These are phyloP conservation scores for Pyricularia pennisetigena DNA, from an alignment of 2,329 filamentous ascomycete species.

Conservation along the genomic window DNA sequence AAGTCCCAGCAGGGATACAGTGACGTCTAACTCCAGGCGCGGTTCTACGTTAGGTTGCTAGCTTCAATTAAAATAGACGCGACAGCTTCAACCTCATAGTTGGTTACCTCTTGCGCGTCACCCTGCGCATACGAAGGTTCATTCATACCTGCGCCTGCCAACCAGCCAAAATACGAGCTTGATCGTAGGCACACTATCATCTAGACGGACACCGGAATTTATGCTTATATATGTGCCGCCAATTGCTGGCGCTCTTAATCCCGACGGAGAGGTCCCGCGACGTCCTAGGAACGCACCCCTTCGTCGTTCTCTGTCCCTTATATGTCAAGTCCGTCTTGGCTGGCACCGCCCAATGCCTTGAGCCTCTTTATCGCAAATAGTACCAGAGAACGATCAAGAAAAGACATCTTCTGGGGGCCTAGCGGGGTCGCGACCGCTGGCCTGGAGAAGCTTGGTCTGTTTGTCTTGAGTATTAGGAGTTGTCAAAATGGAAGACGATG, in stretches of 20 bases:
- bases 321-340: neutral
- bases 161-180: neutral
- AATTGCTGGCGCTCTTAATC: neutral
- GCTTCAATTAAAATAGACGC: neutral
- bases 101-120: neutral
- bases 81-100: neutral
- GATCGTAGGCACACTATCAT: neutral
- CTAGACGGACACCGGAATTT: neutral
- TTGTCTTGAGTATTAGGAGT: neutral
- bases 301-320: neutral
- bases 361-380: neutral
- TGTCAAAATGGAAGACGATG: conserved; percentile 18
- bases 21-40: neutral
- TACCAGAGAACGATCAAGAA: neutral
- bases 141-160: neutral
- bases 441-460: neutral
- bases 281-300: neutral
- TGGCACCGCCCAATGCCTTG: neutral
- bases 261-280: neutral
- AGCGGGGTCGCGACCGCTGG: neutral
- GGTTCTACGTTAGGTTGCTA: neutral
- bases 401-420: neutral
- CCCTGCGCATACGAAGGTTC: neutral
- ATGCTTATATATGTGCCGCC: neutral
- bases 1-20: neutral